Percentiles rank a stretch among this genome's conserved stretches.
These are phyloP conservation scores for Boletus rubroflammeus DNA, from an alignment of 768 basidiomycete genomes.

Conservation along the genomic window DNA sequence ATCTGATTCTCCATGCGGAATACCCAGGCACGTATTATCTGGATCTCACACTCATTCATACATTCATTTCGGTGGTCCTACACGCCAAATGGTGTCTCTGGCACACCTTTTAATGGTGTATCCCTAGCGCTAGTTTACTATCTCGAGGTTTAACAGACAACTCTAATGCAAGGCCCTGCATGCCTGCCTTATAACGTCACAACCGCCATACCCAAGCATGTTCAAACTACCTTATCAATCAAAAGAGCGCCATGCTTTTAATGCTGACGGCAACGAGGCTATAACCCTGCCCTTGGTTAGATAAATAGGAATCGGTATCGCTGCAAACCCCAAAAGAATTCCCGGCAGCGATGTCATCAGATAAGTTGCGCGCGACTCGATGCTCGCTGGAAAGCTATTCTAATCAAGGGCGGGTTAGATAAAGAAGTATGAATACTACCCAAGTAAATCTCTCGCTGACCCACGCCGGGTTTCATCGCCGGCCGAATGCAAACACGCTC, in stretches of 20 bases:
- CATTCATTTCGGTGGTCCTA: slow-evolving; percentile 7
- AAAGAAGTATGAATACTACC: not conserved
- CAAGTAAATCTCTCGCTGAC: not conserved
- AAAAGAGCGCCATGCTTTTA: too few species aligned
- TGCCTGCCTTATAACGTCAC: too few species aligned
- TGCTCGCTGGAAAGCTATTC: not conserved
- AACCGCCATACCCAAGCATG: not conserved
- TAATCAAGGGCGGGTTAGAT: not conserved
- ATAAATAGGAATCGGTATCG: not conserved
- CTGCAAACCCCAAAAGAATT: not conserved
- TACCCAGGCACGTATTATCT: not conserved
- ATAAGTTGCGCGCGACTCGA: not conserved
- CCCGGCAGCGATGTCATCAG: not conserved
- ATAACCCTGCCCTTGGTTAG: not conserved
- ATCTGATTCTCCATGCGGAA: slow-evolving; percentile 2
- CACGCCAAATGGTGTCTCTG: not conserved
- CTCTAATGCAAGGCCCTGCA: too few species aligned
- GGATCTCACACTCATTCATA: slow-evolving; percentile 13
- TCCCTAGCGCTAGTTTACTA: not conserved
- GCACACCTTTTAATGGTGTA: slow-evolving; percentile 3
- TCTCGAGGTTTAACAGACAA: not conserved
- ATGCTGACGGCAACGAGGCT: not conserved
- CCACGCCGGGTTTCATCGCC: not conserved
- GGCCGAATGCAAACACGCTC: not conserved
- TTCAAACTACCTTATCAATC: not conserved